Evolutionary conservation across 164 flowering plant species (phyloP).

Genomic region (Akebia trifoliata): DNA sequence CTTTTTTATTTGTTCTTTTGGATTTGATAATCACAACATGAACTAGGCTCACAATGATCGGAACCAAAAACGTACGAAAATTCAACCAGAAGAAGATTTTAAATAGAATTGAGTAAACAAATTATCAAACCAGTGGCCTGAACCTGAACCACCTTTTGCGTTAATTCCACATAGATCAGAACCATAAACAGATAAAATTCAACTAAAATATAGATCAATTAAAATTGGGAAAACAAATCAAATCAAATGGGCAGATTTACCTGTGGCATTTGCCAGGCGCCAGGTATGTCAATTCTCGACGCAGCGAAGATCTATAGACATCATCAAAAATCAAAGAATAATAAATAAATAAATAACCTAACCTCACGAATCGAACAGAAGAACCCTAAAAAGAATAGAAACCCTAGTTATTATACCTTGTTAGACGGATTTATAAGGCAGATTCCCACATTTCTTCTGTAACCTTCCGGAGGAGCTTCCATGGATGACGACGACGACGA

Average conservation of each 20-base stretch:
- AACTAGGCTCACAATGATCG: too few relatives aligned
- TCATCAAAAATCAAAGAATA: not conserved
- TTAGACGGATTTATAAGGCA: conserved; percentile 70
- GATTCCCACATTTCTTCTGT: conserved; percentile 81
- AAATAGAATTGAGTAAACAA: too few relatives aligned
- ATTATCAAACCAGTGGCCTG: too few relatives aligned
- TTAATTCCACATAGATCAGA: too few relatives aligned
- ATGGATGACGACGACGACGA: conserved; percentile 36
- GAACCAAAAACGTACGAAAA: too few relatives aligned
- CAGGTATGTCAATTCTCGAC: conserved; percentile 64
- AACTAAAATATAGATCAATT: too few relatives aligned
- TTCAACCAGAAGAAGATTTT: too few relatives aligned
- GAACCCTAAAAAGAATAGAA: conserved; percentile 2
- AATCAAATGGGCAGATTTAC: conserved; percentile 25
- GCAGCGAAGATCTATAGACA: conserved; percentile 61
- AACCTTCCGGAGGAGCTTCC: conserved; percentile 84
- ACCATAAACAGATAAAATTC: too few relatives aligned
- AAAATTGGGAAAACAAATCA: not conserved
- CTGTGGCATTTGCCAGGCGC: conserved; percentile 94
- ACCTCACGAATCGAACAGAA: not conserved
- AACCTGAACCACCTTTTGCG: too few relatives aligned
- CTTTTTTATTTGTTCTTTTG: too few relatives aligned
- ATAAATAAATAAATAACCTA: not conserved
- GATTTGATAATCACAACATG: too few relatives aligned
- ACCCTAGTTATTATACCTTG: conserved; percentile 32